These are phyloP conservation scores for Diaporthe helianthi DNA, from an alignment of 2,329 filamentous ascomycete genomes.

Conservation along the genomic window DNA sequence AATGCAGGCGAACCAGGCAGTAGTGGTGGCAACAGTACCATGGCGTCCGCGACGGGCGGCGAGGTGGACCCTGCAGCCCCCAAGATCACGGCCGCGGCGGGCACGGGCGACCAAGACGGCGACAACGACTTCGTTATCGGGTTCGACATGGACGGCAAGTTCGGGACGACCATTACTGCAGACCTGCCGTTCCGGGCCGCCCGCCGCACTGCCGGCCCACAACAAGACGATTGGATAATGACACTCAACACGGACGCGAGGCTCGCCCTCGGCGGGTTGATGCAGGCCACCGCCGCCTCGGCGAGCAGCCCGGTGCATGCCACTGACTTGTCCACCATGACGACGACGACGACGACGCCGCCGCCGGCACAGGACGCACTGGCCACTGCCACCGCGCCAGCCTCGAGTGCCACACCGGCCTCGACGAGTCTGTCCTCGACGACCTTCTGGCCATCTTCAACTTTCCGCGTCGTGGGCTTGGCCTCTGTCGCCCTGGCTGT, in stretches of 20 bases:
- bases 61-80: background rate
- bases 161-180: slow-evolving; percentile 30
- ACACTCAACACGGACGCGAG: slow-evolving; percentile 15
- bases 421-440: slow-evolving; percentile 10
- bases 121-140: slow-evolving; percentile 18
- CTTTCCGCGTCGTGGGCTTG: slow-evolving; percentile 5
- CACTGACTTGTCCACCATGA: background rate
- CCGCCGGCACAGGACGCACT: background rate
- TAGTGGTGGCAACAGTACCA: background rate
- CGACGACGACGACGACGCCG: background rate
- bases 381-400: slow-evolving; percentile 1
- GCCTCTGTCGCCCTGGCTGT: slow-evolving; percentile 19
- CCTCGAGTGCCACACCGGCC: background rate
- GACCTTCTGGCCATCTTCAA: background rate
- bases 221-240: slow-evolving; percentile 13
- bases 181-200: slow-evolving; percentile 20
- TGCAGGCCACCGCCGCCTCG: slow-evolving; percentile 1
- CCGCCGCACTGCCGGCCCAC: slow-evolving; percentile 21
- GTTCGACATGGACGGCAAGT: slow-evolving; percentile 30
- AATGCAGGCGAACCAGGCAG: background rate
- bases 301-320: background rate
- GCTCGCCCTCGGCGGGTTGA: slow-evolving; percentile 6
- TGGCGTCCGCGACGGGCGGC: slow-evolving; percentile 3
- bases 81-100: background rate
- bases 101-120: background rate